These are phyloP conservation scores for Pseudogymnoascus sp. DNA, from an alignment of 2,329 filamentous ascomycete genomes.

Conservation along the genomic window DNA sequence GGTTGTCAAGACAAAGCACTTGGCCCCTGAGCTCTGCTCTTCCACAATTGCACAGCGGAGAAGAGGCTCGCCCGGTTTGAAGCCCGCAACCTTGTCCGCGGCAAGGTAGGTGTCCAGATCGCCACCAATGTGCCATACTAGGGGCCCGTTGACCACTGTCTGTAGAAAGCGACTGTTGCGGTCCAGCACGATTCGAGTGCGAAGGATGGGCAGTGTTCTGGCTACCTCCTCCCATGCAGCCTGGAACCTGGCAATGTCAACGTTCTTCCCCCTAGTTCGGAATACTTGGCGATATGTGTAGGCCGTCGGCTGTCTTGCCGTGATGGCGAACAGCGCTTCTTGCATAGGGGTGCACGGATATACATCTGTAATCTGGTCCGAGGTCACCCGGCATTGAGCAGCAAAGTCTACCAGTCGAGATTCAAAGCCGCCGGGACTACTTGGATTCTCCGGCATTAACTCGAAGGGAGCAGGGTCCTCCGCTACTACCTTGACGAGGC, in stretches of 20 bases:
- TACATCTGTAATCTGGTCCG: constrained; percentile 25
- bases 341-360: constrained; percentile 37
- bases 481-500: neutral
- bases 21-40: neutral
- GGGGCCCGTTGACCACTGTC: constrained; percentile 13
- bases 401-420: neutral
- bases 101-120: constrained; percentile 15
- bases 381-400: neutral
- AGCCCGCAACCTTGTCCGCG: neutral
- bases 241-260: constrained; percentile 19
- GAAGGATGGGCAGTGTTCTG: constrained; percentile 24
- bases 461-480: neutral
- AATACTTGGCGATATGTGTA: constrained; percentile 27
- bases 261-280: neutral
- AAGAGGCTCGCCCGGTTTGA: constrained; percentile 9
- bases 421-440: neutral
- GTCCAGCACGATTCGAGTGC: constrained; percentile 26
- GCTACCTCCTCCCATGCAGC: constrained; percentile 23
- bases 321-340: constrained; percentile 33
- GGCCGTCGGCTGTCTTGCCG: constrained; percentile 29
- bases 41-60: constrained; percentile 9
- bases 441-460: neutral
- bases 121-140: constrained; percentile 2
- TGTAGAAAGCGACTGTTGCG: constrained; percentile 10
- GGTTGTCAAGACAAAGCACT: constrained; percentile 15